phyloP scores from a whole-genome alignment of 2,329 filamentous ascomycete genomes.

The Neurospora sp. region DNA sequence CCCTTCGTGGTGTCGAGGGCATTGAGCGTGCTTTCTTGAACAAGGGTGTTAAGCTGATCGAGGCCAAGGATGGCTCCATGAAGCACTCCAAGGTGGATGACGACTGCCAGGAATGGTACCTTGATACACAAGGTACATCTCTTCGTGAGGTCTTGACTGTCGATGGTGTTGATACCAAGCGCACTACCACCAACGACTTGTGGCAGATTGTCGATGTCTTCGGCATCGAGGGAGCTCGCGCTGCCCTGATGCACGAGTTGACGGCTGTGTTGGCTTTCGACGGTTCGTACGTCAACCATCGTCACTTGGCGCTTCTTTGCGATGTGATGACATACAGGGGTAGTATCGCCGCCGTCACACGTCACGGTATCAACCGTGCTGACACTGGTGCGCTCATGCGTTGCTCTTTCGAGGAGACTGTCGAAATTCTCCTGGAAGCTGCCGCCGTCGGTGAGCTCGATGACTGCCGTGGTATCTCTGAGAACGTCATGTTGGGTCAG shows the following conservation, averaged over 20 bases:
- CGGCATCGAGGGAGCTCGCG: constrained; percentile 88
- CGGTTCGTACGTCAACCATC: constrained; percentile 98
- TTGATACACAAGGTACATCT: constrained; percentile 88
- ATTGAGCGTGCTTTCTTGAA: constrained; percentile 92
- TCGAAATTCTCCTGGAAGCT: constrained; percentile 94
- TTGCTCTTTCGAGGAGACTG: constrained; percentile 98
- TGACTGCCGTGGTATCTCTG: constrained; percentile 94
- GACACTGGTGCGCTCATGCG: constrained; percentile 98
- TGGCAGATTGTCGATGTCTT: constrained; percentile 92
- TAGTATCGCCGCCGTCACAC: constrained; percentile 88
- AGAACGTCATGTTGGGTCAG: constrained; percentile 97
- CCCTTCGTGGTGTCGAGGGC: constrained; percentile 80
- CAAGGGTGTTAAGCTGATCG: constrained; percentile 61
- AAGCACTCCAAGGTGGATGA: constrained; percentile 64
- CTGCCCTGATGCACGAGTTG: constrained; percentile 78
- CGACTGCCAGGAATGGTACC: constrained; percentile 82
- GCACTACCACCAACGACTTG: constrained; percentile 92
- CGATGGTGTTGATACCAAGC: constrained; percentile 74
- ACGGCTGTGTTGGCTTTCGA: constrained; percentile 93
- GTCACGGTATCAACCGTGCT: constrained; percentile 96
- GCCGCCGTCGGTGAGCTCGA: constrained; percentile 91
- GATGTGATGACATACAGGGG: constrained; percentile 98
- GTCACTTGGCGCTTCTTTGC: constrained; percentile 86
- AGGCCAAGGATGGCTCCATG: constrained; percentile 60
- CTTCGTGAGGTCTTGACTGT: constrained; percentile 77